These are phyloP conservation scores for Tolypocladium album DNA, from an alignment of 2,329 filamentous ascomycete species.

Conservation along the genomic window DNA sequence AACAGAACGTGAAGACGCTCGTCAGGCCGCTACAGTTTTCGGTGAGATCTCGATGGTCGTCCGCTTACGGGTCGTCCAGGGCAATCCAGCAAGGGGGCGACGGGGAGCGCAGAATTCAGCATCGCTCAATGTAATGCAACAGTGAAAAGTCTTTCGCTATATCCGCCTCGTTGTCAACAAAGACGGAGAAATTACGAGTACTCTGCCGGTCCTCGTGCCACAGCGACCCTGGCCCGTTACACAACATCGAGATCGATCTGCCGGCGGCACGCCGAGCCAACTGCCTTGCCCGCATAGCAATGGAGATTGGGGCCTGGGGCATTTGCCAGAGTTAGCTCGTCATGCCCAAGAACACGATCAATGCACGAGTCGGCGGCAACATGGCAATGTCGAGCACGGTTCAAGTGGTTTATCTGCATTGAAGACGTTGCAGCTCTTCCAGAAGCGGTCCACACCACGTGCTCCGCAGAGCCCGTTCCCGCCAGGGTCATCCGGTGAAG, in stretches of 20 bases:
- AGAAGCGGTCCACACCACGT: background rate
- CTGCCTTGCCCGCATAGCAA: background rate
- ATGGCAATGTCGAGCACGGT: background rate
- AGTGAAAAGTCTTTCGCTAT: background rate
- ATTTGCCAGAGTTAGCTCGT: background rate
- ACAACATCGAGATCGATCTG: background rate
- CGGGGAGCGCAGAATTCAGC: background rate
- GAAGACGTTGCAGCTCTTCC: background rate
- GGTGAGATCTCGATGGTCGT: background rate
- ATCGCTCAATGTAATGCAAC: background rate
- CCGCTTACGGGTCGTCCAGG: background rate
- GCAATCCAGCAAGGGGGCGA: background rate
- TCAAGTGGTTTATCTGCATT: background rate
- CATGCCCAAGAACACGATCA: background rate
- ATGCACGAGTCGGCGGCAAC: background rate
- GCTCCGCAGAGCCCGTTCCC: background rate
- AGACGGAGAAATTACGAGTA: background rate
- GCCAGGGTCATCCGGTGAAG: background rate
- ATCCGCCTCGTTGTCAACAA: background rate
- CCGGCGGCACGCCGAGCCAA: background rate
- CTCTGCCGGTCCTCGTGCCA: too few species aligned
- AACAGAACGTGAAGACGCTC: background rate
- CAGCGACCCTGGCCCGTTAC: background rate
- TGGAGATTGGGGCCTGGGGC: background rate
- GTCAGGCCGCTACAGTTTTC: background rate